Conservation (phyloP, 306 rosid species). For the Begonia fuchsioides region DNA sequence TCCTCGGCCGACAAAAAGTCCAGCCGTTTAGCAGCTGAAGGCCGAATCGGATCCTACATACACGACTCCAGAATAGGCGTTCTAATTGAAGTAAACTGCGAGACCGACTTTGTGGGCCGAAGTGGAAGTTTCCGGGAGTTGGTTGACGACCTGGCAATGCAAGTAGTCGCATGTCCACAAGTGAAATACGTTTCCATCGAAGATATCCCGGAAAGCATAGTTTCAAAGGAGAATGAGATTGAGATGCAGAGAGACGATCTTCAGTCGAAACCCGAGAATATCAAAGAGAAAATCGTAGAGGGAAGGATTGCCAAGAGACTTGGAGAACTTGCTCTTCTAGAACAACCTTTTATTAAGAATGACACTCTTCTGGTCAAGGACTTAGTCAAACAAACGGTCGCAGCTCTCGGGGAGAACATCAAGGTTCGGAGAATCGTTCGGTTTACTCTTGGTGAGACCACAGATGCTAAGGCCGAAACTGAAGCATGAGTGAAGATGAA, state of each 20-base stretch:
- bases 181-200: slow-evolving; percentile 70
- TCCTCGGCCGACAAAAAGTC: slow-evolving; percentile 89
- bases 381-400: slow-evolving; percentile 91
- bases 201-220: slow-evolving; percentile 53
- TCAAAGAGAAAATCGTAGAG: slow-evolving; percentile 82
- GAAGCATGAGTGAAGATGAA: slow-evolving; percentile 15
- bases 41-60: slow-evolving; percentile 87
- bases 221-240: slow-evolving; percentile 52
- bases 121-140: slow-evolving; percentile 76
- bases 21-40: slow-evolving; percentile 88
- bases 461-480: slow-evolving; percentile 12
- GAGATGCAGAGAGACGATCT: slow-evolving; percentile 96
- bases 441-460: slow-evolving; percentile 70
- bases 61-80: slow-evolving; percentile 93
- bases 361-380: slow-evolving; percentile 76
- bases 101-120: slow-evolving; percentile 89
- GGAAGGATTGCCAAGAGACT: slow-evolving; percentile 94
- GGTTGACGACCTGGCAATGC: slow-evolving; percentile 94
- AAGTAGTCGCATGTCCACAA: slow-evolving; percentile 76
- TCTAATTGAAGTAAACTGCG: slow-evolving; percentile 86
- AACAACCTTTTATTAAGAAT: slow-evolving; percentile 87
- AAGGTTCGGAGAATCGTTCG: slow-evolving; percentile 75
- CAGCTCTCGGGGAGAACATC: slow-evolving; percentile 93
- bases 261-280: slow-evolving; percentile 73
- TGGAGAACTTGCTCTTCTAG: slow-evolving; percentile 83